phyloP scores from a whole-genome alignment of 208 protist species.

The Histomonas meleagridis region DNA sequence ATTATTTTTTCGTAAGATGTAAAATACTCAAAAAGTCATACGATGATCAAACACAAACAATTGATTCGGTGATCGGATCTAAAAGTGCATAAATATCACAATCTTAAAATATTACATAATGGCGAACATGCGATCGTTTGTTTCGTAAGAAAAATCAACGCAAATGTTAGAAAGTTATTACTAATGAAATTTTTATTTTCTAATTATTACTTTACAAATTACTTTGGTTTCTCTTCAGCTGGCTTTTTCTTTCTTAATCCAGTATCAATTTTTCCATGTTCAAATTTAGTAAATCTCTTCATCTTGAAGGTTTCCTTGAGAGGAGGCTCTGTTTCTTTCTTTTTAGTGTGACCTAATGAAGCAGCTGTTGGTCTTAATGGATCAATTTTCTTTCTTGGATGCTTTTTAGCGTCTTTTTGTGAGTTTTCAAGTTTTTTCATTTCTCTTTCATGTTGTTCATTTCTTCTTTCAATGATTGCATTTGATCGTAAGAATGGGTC shows the following conservation, averaged over 20 bases:
- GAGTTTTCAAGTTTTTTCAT: neutral
- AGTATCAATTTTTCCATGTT: neutral
- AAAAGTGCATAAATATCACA: too few relatives aligned
- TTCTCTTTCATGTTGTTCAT: neutral
- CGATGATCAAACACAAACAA: too few relatives aligned
- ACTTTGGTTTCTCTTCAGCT: neutral
- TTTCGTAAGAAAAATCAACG: too few relatives aligned
- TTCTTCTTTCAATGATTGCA: neutral
- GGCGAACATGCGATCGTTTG: too few relatives aligned
- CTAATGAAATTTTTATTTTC: too few relatives aligned
- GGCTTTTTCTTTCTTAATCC: neutral
- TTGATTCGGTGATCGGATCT: too few relatives aligned
- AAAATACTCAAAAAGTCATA: too few relatives aligned
- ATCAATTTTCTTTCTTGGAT: neutral
- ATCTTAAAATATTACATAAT: too few relatives aligned
- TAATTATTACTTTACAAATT: too few relatives aligned
- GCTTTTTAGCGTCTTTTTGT: neutral
- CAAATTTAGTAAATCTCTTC: slow-evolving; percentile 19
- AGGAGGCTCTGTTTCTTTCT: neutral
- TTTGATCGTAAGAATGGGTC: slow-evolving; percentile 1
- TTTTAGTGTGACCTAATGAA: neutral
- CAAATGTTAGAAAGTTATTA: too few relatives aligned
- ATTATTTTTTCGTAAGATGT: too few relatives aligned
- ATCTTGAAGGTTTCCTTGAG: slow-evolving; percentile 33
- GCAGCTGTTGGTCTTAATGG: slow-evolving; percentile 5